Conservation (phyloP, 2,329 filamentous ascomycete genomes). For the Colletotrichum sublineola region DNA sequence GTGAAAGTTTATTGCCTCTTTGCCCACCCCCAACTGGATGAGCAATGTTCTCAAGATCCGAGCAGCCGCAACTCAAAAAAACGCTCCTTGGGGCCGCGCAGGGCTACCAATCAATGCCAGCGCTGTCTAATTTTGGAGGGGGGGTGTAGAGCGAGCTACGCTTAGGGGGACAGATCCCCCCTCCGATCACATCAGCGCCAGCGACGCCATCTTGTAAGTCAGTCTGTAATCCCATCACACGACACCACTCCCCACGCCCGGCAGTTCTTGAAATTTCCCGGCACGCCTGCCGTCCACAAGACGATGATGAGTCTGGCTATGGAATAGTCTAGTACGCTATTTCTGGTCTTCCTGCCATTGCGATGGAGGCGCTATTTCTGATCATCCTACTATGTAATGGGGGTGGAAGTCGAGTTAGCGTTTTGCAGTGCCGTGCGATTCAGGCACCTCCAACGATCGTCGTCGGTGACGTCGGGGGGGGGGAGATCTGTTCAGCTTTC, state of each 20-base stretch:
- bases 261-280: neutral
- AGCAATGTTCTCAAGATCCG: neutral
- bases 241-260: neutral
- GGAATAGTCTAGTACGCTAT: neutral
- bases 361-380: neutral
- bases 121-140: neutral
- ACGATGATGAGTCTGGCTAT: neutral
- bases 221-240: neutral
- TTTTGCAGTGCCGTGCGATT: neutral
- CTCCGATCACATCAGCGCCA: constrained; percentile 2
- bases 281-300: neutral
- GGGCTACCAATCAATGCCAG: neutral
- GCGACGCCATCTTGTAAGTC: neutral
- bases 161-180: neutral
- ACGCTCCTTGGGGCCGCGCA: neutral
- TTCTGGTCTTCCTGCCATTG: neutral
- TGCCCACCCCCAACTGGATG: neutral
- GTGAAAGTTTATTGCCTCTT: neutral
- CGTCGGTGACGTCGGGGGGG: constrained; percentile 31
- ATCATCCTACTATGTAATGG: neutral
- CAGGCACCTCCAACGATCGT: constrained; percentile 15
- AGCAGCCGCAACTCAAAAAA: neutral
- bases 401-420: neutral
- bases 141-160: neutral
- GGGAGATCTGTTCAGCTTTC: too few relatives aligned